Evolutionary conservation across 2,329 filamentous ascomycete species (phyloP), one percentile per base, ranked within the genome.

Genomic region (Aureobasidium lini): DNA sequence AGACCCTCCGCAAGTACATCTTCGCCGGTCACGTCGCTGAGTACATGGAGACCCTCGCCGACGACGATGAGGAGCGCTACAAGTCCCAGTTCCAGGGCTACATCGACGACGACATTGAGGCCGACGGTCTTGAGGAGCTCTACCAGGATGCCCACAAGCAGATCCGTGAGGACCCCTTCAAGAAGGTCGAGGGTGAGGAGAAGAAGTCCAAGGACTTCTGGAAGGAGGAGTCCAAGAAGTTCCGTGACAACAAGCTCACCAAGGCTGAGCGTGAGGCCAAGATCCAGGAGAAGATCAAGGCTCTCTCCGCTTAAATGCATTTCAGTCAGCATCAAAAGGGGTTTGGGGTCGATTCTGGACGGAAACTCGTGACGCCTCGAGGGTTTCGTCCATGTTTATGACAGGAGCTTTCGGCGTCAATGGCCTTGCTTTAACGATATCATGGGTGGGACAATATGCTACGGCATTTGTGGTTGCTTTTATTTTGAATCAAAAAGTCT

Each of bases 31-130:
- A 99, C 86, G 90, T 99, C 67, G 92, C 93, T 70, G 94, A 99
- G 86, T 99, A 99, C 87, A 99, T 99, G 94, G 94, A 99, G 88
- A 94, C 88, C 62, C 89, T 99, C 67, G 94, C 94, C 80, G 94
- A 99, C 73, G 94, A 99, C 76, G 94, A 99, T 75, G 94, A 99
- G 89, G 94, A 99, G 86, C 92, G 94, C 76, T 99, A 90, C 90
- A 93, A 93, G 85, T 86, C 85, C 71, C 94, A 99, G 84, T 99
- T 99, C 88, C 83, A 86, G 78, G 88, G 94, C 81, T 99, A 99
- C 85, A 88, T 96, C 69, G 93, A 99, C 67, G 90, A 95, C 75
- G 94, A 96, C 71, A 78, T 99, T 67, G 93, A 97, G 83, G 92
- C 94, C 66, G 94, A 96, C 72, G 90, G 89, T 71, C 85, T 99